Base-by-base conservation (phyloP, 768 basidiomycete species). In the Amanita fuliginea region DNA sequence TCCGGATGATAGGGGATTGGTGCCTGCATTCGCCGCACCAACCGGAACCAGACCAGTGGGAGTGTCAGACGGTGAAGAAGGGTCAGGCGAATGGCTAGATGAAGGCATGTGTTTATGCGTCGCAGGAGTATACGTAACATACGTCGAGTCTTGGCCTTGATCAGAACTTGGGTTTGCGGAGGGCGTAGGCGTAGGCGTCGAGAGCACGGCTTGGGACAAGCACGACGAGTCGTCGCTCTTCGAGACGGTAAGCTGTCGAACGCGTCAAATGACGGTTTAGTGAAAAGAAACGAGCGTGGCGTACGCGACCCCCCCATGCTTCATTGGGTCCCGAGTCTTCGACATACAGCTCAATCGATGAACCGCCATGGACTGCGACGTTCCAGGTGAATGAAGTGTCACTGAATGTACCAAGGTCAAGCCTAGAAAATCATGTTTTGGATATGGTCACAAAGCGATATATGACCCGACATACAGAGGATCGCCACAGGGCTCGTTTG, bases 291-390 rank as follows among this genome's bases (percentile, higher is more conserved):
- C 21, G 18, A 22, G 47, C 13, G 40, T 53, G 14, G 71, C 78
- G 59, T 53, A 86, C 86, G 9, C 55, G 56, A 32, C 66, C 69
- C 55, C 76, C 79, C 86, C 86, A 90, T 3, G 75, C 84, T 56
- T 87, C 83, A 3, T 80, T 59, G 24, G 67, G 76, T 30, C 57
- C 47, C 1, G 64, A 57, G 58, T 86, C 83, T 52, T 73, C 61
- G 14, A 86, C 53, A 13, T 73, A 81, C 28, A 87, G 53, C 54
- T 69, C 60, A 34, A 82, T 67, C 24, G 66, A 53, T 18, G 68
- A 69, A 33, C 78, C 78, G 10, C 72, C 67, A 30, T 74, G 57
- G 44, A 86, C 35, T 42, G 68, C 66, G 4, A 57, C 64, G 48
- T 61, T 69, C 74, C 75, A 85, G 11, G 64, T 64, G 9, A 73